Evolutionary conservation across 2,329 filamentous ascomycete genomes (phyloP).

Genomic region (Talaromyces islandicus): DNA sequence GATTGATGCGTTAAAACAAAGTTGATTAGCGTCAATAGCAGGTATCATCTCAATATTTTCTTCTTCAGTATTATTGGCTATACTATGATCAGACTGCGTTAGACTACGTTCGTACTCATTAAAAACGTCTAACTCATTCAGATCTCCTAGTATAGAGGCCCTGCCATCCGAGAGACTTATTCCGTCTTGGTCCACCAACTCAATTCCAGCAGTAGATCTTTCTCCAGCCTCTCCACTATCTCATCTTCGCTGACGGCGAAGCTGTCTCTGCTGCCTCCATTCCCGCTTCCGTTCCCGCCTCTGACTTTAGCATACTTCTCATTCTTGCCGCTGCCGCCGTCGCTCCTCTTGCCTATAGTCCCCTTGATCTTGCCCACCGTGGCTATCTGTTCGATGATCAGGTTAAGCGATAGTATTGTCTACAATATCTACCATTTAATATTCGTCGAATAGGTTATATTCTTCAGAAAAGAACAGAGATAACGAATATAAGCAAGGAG

Average conservation of each 20-base stretch:
- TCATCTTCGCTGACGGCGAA: slow-evolving; percentile 2
- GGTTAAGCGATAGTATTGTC: not conserved
- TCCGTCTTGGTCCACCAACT: not conserved
- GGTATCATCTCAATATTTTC: not conserved
- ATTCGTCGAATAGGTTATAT: not conserved
- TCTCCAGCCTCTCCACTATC: not conserved
- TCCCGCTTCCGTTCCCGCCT: not conserved
- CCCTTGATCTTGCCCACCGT: not conserved
- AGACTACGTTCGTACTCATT: not conserved
- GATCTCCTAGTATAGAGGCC: not conserved
- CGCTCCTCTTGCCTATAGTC: slow-evolving; percentile 6
- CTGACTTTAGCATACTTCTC: slow-evolving; percentile 8
- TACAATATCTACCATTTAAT: not conserved
- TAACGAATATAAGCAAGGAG: not conserved
- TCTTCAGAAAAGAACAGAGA: not conserved
- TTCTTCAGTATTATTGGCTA: not conserved
- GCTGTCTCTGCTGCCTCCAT: not conserved
- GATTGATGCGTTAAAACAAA: not conserved
- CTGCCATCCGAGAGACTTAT: not conserved
- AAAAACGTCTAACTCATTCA: not conserved
- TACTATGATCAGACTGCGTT: not conserved
- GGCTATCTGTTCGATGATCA: not conserved
- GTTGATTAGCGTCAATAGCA: not conserved
- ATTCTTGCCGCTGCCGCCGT: slow-evolving; percentile 10
- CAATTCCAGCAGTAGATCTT: not conserved